A percentile compares a stretch with the other conserved stretches of the same genome.
Evolutionary conservation across 2,329 filamentous ascomycete species (phyloP).

Genomic region (Thelonectria blattea): DNA sequence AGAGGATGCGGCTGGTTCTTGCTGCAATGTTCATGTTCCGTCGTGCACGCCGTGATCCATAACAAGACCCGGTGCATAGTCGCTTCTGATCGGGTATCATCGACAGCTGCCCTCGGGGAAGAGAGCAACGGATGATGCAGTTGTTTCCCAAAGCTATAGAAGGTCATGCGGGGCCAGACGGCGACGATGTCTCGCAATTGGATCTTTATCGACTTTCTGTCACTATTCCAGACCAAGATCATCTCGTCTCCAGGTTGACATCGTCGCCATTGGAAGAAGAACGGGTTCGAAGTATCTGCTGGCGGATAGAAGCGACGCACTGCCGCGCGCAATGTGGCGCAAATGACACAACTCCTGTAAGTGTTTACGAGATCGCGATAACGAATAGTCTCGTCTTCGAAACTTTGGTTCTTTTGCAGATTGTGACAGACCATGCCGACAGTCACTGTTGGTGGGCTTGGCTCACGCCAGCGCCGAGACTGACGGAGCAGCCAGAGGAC

Average conservation of each 20-base stretch:
- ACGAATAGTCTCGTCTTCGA: neutral
- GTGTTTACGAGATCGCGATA: neutral
- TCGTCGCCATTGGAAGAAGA: slow-evolving; percentile 10
- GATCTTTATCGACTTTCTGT: neutral
- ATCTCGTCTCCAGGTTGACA: slow-evolving; percentile 5
- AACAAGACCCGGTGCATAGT: slow-evolving; percentile 16
- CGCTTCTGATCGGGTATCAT: slow-evolving; percentile 21
- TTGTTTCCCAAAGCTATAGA: slow-evolving; percentile 10
- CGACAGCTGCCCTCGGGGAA: slow-evolving; percentile 12
- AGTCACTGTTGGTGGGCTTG: neutral
- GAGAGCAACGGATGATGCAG: slow-evolving; percentile 7
- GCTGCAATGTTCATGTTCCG: slow-evolving; percentile 16
- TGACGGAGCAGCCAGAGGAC: neutral
- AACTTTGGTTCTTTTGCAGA: neutral
- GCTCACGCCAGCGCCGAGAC: neutral
- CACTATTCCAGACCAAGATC: slow-evolving; percentile 7
- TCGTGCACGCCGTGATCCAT: slow-evolving; percentile 16
- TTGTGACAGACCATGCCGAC: slow-evolving; percentile 5
- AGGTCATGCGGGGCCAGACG: slow-evolving; percentile 12
- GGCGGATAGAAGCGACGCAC: slow-evolving; percentile 13
- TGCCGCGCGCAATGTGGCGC: slow-evolving; percentile 6
- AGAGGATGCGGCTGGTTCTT: slow-evolving; percentile 16
- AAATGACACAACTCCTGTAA: neutral
- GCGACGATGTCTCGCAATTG: neutral
- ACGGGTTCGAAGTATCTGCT: neutral